Base-by-base conservation (phyloP, 106 monocot genomes). In the Iris macrosiphon region DNA sequence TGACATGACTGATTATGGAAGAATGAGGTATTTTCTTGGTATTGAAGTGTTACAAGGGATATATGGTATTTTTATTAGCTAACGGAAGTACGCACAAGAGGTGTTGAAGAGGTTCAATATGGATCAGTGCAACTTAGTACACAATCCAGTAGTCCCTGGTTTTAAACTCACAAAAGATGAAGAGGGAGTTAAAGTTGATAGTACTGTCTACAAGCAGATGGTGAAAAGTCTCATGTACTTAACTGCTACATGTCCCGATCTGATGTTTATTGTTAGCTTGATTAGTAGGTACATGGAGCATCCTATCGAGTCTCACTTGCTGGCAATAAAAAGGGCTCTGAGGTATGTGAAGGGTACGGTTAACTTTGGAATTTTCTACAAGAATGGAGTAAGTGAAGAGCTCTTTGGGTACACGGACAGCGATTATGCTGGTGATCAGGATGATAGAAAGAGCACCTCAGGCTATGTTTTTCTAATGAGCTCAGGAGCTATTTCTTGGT, bases 241-340 rank as follows among this genome's bases (percentile, higher is more conserved):
- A 5, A 52, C 52, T 3, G 26, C 26, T 25, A 52, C 52, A 1
- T 2, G 52, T 9, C 27, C 52, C 3, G 52, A 52, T 13, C 21
- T 52, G 11, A 52, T 52, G 5, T 52, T 52, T 30, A 52, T 0
- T 52, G 52, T 52, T 7, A 52, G 52, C 26, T 25, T 52, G 25
- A 52, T 52, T 10, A 52, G 52, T 23, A 52, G 2, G 29, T 52
- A 28, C 29, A 52, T 52, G 52, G 8, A 15, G 10, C 13, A 2
- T 11, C 52, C 52, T 1, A 53, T 12, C 13, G 0, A 53, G 17
- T 13, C 3, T 13, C 0, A 53, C 14, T 53, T 27, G 31, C 29
- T 26, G 28, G 30, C 52, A 9, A 26, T 13, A 13, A 53, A 53
- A 53, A 27, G 0, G 14, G 28, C 28, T 10, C 18, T 53, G 14